Base-by-base conservation (phyloP, 768 basidiomycete genomes). In the Xerocomellus amylosporus region DNA sequence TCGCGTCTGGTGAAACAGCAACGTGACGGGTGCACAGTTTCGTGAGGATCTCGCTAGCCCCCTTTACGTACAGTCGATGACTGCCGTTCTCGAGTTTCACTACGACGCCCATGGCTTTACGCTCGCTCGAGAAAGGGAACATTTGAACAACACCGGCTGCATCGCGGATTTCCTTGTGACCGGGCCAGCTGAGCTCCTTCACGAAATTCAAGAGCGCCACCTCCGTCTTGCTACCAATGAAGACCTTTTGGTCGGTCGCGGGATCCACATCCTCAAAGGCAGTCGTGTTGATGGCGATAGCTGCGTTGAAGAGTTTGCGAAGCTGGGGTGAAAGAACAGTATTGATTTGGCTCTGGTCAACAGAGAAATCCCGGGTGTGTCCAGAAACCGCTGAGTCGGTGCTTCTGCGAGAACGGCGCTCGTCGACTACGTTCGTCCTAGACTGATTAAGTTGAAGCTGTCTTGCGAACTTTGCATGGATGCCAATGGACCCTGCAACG, bases 191-290 rank as follows among this genome's bases (percentile, higher is more conserved):
- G 39, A 88, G 82, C 31, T 88, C 85, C 74, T 88, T 85, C 13
- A 89, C 90, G 58, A 98, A 92, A 61, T 83, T 79, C 15, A 98
- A 77, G 17, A 98, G 78, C 2, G 95, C 94, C 2, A 89, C 92
- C 75, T 98, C 96, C 2, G 96, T 98, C 79, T 98, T 98, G 75
- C 83, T 90, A 12, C 96, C 96, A 45, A 97, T 78, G 66, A 97
- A 94, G 22, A 80, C 70, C 19, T 65, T 53, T 59, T 83, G 73
- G 28, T 81, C 84, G 1, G 79, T 82, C 47, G 83, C 84, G 12
- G 81, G 73, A 61, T 90, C 80, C 30, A 63, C 68, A 62, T 94
- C 92, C 73, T 96, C 88, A 70, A 98, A 98, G 12, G 96, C 96
- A 8, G 95, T 97, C 3, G 93, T 93, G 73, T 98, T 98, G 70